These are phyloP conservation scores for Tetrapisispora arboricola DNA, from an alignment of 805 yeast species.

Conservation along the genomic window DNA sequence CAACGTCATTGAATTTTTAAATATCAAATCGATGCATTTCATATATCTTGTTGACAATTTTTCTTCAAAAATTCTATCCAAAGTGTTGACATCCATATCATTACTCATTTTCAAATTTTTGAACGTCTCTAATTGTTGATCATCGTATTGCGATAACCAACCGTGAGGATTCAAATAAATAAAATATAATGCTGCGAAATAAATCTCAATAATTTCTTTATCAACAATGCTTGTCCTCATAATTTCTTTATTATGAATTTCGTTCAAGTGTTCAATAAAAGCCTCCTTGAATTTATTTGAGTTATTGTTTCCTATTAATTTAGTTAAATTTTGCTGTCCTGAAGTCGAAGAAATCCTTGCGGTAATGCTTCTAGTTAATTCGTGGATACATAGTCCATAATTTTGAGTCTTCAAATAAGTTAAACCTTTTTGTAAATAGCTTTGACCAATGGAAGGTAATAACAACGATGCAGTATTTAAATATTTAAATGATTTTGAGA, in stretches of 20 bases:
- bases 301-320: slow-evolving; percentile 29
- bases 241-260: slow-evolving; percentile 17
- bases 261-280: slow-evolving; percentile 9
- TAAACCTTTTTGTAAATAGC: slow-evolving; percentile 30
- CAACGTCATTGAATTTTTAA: slow-evolving; percentile 15
- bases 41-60: slow-evolving; percentile 19
- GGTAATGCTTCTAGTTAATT: slow-evolving; percentile 40
- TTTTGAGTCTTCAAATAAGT: slow-evolving; percentile 20
- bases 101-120: too few species aligned
- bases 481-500: slow-evolving; percentile 35
- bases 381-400: slow-evolving; percentile 17
- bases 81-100: slow-evolving; percentile 7
- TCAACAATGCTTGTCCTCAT: slow-evolving; percentile 19
- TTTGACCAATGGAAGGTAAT: slow-evolving; percentile 58
- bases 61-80: slow-evolving; percentile 13
- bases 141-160: slow-evolving; percentile 13
- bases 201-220: slow-evolving; percentile 25
- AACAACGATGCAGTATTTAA: slow-evolving; percentile 46
- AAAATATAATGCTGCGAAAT: slow-evolving; percentile 23
- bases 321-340: slow-evolving; percentile 39
- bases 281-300: slow-evolving; percentile 22
- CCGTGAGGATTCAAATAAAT: slow-evolving; percentile 14
- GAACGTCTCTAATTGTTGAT: not conserved
- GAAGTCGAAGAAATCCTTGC: slow-evolving; percentile 41
- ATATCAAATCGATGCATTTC: slow-evolving; percentile 20